phyloP scores from a whole-genome alignment of 2,329 filamentous ascomycete genomes.

The Cytospora chrysosperma region DNA sequence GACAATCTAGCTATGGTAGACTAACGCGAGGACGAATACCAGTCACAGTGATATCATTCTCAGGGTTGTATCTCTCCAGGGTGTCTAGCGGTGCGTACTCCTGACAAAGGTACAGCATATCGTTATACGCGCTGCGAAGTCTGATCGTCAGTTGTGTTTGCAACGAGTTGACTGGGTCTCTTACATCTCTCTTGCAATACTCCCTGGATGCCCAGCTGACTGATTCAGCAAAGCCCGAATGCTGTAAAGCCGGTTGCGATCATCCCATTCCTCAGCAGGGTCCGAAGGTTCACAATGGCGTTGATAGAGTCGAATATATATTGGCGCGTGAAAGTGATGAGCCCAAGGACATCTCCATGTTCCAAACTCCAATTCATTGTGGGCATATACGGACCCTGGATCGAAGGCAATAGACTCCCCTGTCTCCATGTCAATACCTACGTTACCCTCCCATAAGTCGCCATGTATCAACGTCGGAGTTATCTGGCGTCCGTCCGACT shows the following conservation, averaged over 20 bases:
- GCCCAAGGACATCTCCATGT: constrained; percentile 12
- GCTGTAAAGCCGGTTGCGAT: no score
- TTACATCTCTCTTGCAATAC: no score
- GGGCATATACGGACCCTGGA: constrained; percentile 8
- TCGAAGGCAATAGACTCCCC: background rate
- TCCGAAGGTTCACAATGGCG: background rate
- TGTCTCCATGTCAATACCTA: background rate
- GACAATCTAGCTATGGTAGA: no score
- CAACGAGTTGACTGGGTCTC: no score
- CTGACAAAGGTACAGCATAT: no score
- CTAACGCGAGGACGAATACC: no score
- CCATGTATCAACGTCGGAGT: background rate
- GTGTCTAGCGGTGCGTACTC: no score
- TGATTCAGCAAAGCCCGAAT: no score
- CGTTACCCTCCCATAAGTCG: constrained; percentile 4
- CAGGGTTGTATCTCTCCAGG: no score
- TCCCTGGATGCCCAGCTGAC: no score
- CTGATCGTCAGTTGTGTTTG: no score
- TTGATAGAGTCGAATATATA: background rate
- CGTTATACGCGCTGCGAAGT: no score
- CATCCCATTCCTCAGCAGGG: background rate
- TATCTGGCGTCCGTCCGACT: constrained; percentile 2
- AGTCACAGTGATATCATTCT: background rate
- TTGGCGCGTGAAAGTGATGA: constrained; percentile 9
- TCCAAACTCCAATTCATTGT: constrained; percentile 8